phyloP scores from a whole-genome alignment of 176 grass and related monocot species.

The Hsuehochloa calcarea region DNA sequence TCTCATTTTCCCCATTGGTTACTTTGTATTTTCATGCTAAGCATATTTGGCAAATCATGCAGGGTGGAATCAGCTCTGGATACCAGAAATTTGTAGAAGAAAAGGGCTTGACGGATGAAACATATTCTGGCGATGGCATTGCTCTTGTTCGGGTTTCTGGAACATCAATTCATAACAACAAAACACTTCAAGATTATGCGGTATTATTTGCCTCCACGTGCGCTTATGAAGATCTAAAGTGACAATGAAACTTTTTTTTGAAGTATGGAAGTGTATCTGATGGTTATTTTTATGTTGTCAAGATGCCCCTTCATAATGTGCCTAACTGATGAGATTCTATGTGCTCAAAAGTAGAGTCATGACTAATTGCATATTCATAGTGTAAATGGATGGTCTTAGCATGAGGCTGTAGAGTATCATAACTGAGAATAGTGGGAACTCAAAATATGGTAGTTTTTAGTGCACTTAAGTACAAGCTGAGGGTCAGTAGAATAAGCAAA shows the following conservation, averaged over 20 bases:
- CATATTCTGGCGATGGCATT: conserved; percentile 60
- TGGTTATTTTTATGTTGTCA: conserved; percentile 11
- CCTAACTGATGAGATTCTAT: conserved; percentile 13
- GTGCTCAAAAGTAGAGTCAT: background rate
- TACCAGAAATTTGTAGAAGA: conserved; percentile 72
- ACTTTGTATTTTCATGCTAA: background rate
- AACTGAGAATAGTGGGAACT: background rate
- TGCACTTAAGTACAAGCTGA: background rate
- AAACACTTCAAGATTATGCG: conserved; percentile 75
- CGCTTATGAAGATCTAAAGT: conserved; percentile 16
- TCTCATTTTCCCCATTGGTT: no score
- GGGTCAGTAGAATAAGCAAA: background rate
- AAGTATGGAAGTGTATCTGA: conserved; percentile 10
- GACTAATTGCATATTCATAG: background rate
- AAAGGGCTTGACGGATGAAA: conserved; percentile 74
- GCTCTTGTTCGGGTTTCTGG: conserved; percentile 75
- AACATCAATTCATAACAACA: conserved; percentile 75
- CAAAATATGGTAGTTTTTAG: background rate
- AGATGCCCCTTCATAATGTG: background rate
- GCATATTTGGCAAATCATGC: conserved; percentile 27
- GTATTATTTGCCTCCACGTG: conserved; percentile 40
- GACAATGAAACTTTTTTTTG: background rate
- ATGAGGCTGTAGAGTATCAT: background rate
- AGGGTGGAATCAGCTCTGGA: conserved; percentile 78
- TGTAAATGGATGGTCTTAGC: conserved; percentile 15